These are phyloP conservation scores for Ambrosia artemisiifolia DNA, from an alignment of 129 eudicot species.

Conservation along the genomic window DNA sequence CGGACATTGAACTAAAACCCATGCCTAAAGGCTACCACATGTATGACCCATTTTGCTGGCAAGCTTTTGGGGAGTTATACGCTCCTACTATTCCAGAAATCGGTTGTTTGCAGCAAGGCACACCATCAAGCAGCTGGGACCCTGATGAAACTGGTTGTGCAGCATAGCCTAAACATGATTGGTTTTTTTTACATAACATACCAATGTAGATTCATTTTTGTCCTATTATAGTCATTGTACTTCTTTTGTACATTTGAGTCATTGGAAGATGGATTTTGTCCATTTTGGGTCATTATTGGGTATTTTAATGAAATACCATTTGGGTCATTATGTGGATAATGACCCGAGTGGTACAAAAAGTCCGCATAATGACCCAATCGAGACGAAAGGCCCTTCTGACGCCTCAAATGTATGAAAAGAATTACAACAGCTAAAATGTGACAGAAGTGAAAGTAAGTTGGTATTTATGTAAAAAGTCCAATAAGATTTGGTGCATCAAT, in stretches of 20 bases:
- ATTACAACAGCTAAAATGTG: not conserved
- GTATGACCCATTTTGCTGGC: slow-evolving; percentile 85
- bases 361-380: not conserved
- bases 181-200: not conserved
- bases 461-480: not conserved
- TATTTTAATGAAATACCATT: not conserved
- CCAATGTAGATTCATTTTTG: not conserved
- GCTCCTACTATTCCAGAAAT: slow-evolving; percentile 69
- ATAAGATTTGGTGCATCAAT: slow-evolving; percentile 26
- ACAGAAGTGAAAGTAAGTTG: not conserved
- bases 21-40: slow-evolving; percentile 55
- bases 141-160: slow-evolving; percentile 57
- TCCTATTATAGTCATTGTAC: not conserved
- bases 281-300: not conserved
- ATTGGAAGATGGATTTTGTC: not conserved
- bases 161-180: slow-evolving; percentile 13
- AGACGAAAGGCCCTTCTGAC: not conserved
- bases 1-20: slow-evolving; percentile 62
- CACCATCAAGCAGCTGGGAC: slow-evolving; percentile 63
- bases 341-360: slow-evolving; percentile 4
- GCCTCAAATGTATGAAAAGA: not conserved
- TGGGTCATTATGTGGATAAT: not conserved
- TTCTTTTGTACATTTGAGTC: not conserved
- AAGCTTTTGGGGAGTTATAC: slow-evolving; percentile 70
- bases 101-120: slow-evolving; percentile 65